Base-by-base conservation (phyloP, 192 early-diverging fungal genomes). In the Linnemannia hyalina region DNA sequence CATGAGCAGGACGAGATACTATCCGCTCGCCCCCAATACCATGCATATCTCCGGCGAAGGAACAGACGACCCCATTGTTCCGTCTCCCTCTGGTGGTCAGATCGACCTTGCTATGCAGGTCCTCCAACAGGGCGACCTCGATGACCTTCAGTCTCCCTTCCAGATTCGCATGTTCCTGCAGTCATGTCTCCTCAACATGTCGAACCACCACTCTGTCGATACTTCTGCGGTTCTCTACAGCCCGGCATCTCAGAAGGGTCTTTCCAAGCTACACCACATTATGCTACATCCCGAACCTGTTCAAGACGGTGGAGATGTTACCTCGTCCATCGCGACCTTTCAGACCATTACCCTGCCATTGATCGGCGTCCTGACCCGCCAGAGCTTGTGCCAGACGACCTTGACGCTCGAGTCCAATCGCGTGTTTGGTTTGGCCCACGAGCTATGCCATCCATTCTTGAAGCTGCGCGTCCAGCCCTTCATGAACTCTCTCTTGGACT, bases 311-410 rank as follows among this genome's bases (percentile, higher is more conserved):
- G 29, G 60, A 6, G 7, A 38, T 6, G 5, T 68, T 3, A 57
- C 78, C 1, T 89, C 89, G 16, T 63, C 29, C 9, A 63, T 9
- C 3, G 10, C 32, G 26, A n/a, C 26, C 29, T 89, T 89, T 38
- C 89, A 89, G 40, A 74, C 49, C 54, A 85, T 88, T 0, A 68
- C 80, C 29, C 40, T 90, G 16, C 89, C 89, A 6, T 72, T 90
- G 10, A 44, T 90, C n/a, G 89, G 88, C 7, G 63, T 89, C 7
- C 68, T 90, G 18, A 89, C 85, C 15, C 54, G 89, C 15, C 76
- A 82, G 18, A 73, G 46, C 26, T 38, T 90, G 2, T 81, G 80
- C 29, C 78, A 81, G 20, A 78, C 83, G 6, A 85, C 55, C 49
- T 80, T 89, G 76, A 83, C 73, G 9, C 60, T 18, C 23, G 54